Percentiles rank a stretch among this genome's conserved stretches.
phyloP scores from a whole-genome alignment of 2,329 filamentous ascomycete genomes.

The Rutstroemia sp. region DNA sequence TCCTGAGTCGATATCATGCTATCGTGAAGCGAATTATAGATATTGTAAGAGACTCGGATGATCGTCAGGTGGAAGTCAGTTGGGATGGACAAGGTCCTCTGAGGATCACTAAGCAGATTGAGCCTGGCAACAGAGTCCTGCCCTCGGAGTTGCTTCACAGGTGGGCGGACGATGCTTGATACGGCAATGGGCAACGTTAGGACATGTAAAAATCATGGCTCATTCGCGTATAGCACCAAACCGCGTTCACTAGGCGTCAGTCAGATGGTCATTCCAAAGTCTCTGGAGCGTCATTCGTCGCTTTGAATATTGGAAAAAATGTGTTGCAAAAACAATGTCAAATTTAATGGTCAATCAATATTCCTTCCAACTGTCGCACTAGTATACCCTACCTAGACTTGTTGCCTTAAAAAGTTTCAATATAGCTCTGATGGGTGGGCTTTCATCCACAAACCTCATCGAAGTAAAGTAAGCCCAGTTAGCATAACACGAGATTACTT shows the following conservation, averaged over 20 bases:
- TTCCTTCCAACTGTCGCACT: too few relatives aligned
- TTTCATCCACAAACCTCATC: not conserved
- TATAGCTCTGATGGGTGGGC: too few relatives aligned
- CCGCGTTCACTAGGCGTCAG: too few relatives aligned
- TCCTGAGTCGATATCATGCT: constrained; percentile 18
- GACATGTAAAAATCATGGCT: not conserved
- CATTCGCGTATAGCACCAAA: too few relatives aligned
- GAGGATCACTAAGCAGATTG: constrained; percentile 18
- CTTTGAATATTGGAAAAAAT: too few relatives aligned
- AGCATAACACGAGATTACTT: not conserved
- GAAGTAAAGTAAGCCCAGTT: not conserved
- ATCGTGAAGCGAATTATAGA: constrained; percentile 19
- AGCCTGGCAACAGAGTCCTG: constrained; percentile 16
- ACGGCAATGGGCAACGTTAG: not conserved
- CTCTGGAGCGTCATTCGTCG: too few relatives aligned
- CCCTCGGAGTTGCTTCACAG: constrained; percentile 16
- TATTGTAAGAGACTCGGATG: constrained; percentile 14
- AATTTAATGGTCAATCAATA: too few relatives aligned
- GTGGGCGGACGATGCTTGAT: not conserved
- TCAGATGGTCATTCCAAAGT: too few relatives aligned
- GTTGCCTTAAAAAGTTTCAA: too few relatives aligned
- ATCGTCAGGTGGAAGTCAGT: constrained; percentile 11
- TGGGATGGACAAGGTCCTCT: constrained; percentile 15
- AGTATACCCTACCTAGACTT: too few relatives aligned
- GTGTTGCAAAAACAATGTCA: too few relatives aligned